Evolutionary conservation across 2,329 filamentous ascomycete genomes (phyloP), one percentile per base, ranked within the genome.

Genomic region (Aspergillus proliferans): DNA sequence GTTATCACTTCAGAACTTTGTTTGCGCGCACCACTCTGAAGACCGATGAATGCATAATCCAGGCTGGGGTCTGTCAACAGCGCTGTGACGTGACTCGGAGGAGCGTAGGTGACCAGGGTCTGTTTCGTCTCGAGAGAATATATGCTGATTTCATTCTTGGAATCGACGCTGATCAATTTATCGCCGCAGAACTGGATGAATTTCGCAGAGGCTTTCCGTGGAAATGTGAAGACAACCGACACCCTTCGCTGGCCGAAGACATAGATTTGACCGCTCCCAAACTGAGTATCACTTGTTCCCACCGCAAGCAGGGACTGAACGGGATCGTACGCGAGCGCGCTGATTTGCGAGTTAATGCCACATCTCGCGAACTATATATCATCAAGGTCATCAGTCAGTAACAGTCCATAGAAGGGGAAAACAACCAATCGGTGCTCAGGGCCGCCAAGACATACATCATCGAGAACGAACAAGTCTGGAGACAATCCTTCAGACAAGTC

Each of bases 271-370:
- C 92, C 92, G 30, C 83, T 82, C 51, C 90, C 90, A 64, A 88
- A 95, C 62, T 87, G 84, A 56, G 86, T 89, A 70, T 94, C 87
- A 65, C 84, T 87, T 39, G 93, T 98, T 51, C 90, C 93, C 54
- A 97, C 82, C 39, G 93, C 93, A 46, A 98, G 79, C 49, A 98
- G 83, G 24, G 91, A 95, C 67, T 98, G 93, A 10, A 96, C 80
- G 1, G 93, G 91, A 58, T 97, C 91, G 73, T 95, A 97, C 52
- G 90, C 87, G 56, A 97, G 74, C 55, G 86, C 87, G 60, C 88
- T 89, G 60, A 79, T 76, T 58, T 80, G 80, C 18, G 85, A 89
- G 66, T 86, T 88, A 69, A 96, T 85, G 52, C 91, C 89, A 68
- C 87, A 92, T 55, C 88, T 83, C 46, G 81, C 81, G 60, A 89